Evolutionary conservation across 495 filamentous ascomycete genomes (phyloP).

Genomic region (Penicillium alfredii): DNA sequence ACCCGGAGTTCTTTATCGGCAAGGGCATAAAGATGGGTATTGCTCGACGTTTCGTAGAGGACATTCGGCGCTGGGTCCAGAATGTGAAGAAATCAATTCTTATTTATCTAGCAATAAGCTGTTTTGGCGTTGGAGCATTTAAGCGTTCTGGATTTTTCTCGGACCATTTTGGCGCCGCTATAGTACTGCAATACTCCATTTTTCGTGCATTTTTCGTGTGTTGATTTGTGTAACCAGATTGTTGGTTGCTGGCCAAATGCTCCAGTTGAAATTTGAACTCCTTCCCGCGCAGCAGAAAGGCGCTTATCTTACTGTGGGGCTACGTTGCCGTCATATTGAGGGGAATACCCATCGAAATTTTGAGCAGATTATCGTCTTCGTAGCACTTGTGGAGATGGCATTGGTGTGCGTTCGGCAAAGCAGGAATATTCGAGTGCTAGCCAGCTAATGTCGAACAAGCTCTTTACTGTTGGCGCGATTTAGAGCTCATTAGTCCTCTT

Average conservation of each 20-base stretch:
- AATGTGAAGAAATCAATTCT: slow-evolving; percentile 5
- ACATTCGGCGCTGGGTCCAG: slow-evolving; percentile 19
- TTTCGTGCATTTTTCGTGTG: too few species aligned
- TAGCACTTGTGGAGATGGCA: neutral
- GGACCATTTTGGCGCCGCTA: neutral
- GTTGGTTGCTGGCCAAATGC: too few species aligned
- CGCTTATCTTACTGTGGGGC: too few species aligned
- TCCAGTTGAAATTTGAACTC: too few species aligned
- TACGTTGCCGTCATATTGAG: too few species aligned
- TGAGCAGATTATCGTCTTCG: slow-evolving; percentile 1
- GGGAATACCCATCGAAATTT: too few species aligned
- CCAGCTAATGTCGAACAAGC: too few species aligned
- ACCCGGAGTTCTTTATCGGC: slow-evolving; percentile 17
- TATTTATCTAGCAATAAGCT: neutral
- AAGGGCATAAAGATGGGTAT: slow-evolving; percentile 16
- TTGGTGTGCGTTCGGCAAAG: slow-evolving; percentile 1
- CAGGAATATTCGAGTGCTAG: slow-evolving; percentile 23
- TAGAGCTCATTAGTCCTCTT: too few species aligned
- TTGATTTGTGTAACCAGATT: too few species aligned
- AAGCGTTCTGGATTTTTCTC: neutral
- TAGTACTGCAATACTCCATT: too few species aligned
- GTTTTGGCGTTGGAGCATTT: neutral
- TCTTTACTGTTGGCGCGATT: too few species aligned
- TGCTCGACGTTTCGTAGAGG: slow-evolving; percentile 18
- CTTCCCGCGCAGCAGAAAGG: too few species aligned